Conservation (phyloP, 2,329 filamentous ascomycete genomes). For the Tolypocladium ophioglossoides region DNA sequence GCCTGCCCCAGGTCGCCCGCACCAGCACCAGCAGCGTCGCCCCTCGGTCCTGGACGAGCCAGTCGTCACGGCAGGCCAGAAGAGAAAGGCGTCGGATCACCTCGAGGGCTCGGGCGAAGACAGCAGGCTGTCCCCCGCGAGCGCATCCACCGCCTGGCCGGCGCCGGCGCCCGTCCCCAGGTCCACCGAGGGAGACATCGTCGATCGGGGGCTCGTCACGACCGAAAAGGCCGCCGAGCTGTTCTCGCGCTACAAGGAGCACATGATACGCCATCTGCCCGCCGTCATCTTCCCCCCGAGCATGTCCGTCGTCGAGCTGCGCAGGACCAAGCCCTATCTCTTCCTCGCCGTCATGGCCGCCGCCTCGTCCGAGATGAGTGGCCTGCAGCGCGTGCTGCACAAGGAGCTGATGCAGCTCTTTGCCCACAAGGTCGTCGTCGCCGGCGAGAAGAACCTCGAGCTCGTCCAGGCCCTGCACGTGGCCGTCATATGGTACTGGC, state of each 20-base stretch:
- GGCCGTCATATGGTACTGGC: conserved; percentile 74
- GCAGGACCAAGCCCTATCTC: conserved; percentile 50
- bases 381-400: conserved; percentile 50
- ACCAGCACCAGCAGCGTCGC: neutral
- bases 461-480: conserved; percentile 71
- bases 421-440: conserved; percentile 63
- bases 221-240: conserved; percentile 43
- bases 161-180: neutral
- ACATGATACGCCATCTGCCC: conserved; percentile 52
- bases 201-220: conserved; percentile 50
- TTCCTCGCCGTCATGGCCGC: conserved; percentile 63
- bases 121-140: neutral
- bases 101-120: conserved; percentile 5
- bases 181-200: conserved; percentile 27
- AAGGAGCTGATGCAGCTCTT: conserved; percentile 62
- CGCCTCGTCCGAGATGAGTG: conserved; percentile 45
- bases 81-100: conserved; percentile 19
- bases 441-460: conserved; percentile 73
- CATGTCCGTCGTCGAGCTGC: conserved; percentile 43
- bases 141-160: neutral
- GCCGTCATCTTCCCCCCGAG: conserved; percentile 48
- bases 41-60: neutral
- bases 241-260: conserved; percentile 46
- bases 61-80: conserved; percentile 9
- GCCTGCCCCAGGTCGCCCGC: neutral